phyloP scores from a whole-genome alignment of 1,284 basidiomycete genomes.

The Phenoliferia sp. region DNA sequence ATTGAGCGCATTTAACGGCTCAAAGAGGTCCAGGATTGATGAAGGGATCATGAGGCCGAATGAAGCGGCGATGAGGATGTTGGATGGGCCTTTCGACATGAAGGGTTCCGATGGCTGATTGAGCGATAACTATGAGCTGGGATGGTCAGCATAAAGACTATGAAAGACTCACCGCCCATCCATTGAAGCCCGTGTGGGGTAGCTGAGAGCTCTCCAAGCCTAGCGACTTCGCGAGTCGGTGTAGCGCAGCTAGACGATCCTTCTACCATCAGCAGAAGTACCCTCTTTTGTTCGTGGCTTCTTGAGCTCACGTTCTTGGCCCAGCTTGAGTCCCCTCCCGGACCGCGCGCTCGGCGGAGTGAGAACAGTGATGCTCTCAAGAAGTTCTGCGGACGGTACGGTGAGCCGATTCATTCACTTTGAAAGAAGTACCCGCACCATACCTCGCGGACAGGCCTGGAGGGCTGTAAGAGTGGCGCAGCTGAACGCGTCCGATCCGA shows the following conservation, averaged over 20 bases:
- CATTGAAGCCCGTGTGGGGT: constrained; percentile 23
- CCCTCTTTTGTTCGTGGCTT: background rate
- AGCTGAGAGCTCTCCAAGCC: constrained; percentile 12
- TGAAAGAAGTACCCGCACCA: too few relatives aligned
- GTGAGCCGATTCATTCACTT: too few relatives aligned
- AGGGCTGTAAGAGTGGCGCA: constrained; percentile 56
- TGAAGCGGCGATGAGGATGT: constrained; percentile 77
- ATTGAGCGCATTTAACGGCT: constrained; percentile 64
- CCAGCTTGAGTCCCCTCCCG: constrained; percentile 15
- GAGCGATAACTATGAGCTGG: background rate
- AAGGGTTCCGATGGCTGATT: background rate
- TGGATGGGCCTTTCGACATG: background rate
- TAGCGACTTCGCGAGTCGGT: constrained; percentile 27
- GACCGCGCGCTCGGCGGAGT: constrained; percentile 28
- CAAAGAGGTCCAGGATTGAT: constrained; percentile 62
- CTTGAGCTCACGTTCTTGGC: constrained; percentile 23
- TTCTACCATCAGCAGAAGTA: background rate
- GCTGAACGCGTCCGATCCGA: constrained; percentile 70
- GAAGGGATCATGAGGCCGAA: constrained; percentile 83
- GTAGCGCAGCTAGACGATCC: constrained; percentile 28
- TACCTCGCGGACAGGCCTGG: constrained; percentile 44
- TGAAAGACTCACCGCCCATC: constrained; percentile 18
- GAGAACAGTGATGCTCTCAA: constrained; percentile 28
- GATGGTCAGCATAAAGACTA: background rate
- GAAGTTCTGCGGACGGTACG: too few relatives aligned